Evolutionary conservation across 2,329 filamentous ascomycete species (phyloP).

Genomic region (Ciborinia camelliae): DNA sequence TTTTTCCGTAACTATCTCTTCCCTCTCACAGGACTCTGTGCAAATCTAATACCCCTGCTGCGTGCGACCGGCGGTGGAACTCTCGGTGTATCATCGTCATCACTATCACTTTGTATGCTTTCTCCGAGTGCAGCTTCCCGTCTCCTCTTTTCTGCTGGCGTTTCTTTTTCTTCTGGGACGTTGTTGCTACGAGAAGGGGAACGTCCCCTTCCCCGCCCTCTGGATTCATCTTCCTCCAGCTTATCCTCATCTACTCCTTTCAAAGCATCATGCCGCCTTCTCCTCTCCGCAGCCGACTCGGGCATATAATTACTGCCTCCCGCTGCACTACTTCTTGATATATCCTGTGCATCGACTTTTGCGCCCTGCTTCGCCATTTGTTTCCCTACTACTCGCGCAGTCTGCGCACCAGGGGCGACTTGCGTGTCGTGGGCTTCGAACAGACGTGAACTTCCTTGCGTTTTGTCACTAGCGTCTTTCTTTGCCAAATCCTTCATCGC

Average conservation of each 20-base stretch:
- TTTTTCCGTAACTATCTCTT: constrained; percentile 10
- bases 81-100: constrained; percentile 36
- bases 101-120: constrained; percentile 32
- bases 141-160: constrained; percentile 69
- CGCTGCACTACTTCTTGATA: not conserved
- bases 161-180: constrained; percentile 47
- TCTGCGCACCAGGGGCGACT: constrained; percentile 16
- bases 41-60: constrained; percentile 37
- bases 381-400: constrained; percentile 25
- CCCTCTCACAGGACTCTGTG: constrained; percentile 35
- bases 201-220: constrained; percentile 38
- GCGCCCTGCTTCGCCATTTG: constrained; percentile 28
- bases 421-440: constrained; percentile 40
- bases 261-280: constrained; percentile 57
- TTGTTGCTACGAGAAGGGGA: constrained; percentile 29
- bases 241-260: constrained; percentile 43
- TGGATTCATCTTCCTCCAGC: constrained; percentile 33
- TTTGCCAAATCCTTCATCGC: constrained; percentile 34
- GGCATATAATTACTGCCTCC: constrained; percentile 12
- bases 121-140: constrained; percentile 72
- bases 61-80: constrained; percentile 32
- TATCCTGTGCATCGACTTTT: constrained; percentile 12
- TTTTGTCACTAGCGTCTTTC: constrained; percentile 32
- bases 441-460: constrained; percentile 29
- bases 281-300: constrained; percentile 49